Percentiles rank a stretch among this genome's conserved stretches.
Evolutionary conservation across 1,139 yeast species (phyloP).

Genomic region (Nakaseomyces uthaithaninus): DNA sequence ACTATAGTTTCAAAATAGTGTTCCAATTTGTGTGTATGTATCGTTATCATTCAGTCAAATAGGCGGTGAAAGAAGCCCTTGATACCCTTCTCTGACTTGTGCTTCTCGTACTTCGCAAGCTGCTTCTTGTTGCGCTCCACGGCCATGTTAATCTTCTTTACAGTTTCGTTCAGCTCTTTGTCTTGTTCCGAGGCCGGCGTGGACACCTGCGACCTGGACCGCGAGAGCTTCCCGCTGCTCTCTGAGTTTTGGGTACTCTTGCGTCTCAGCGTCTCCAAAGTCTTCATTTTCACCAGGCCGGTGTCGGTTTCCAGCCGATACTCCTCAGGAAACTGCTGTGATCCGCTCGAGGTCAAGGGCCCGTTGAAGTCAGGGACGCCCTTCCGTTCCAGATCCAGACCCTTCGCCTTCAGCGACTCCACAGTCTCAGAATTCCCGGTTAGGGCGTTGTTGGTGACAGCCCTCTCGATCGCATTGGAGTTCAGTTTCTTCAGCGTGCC

Average conservation of each 20-base stretch:
- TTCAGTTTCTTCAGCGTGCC: constrained; percentile 15
- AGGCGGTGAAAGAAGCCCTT: constrained; percentile 24
- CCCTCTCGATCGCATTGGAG: constrained; percentile 20
- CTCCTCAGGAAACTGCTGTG: constrained; percentile 62
- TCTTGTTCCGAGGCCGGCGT: neutral
- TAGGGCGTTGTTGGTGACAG: constrained; percentile 19
- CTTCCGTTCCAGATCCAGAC: constrained; percentile 17
- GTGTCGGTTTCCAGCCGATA: constrained; percentile 69
- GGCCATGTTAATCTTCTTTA: constrained; percentile 24
- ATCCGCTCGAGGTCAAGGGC: constrained; percentile 16
- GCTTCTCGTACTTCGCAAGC: constrained; percentile 23
- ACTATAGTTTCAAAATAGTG: too few relatives aligned
- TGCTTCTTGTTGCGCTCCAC: constrained; percentile 29
- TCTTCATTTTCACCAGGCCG: constrained; percentile 47
- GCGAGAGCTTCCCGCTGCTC: neutral
- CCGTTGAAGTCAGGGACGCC: constrained; percentile 24
- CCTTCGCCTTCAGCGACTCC: constrained; percentile 22
- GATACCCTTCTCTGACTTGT: constrained; percentile 20
- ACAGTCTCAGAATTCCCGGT: constrained; percentile 23
- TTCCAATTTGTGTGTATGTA: too few relatives aligned
- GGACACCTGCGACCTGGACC: neutral
- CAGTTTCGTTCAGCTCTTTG: constrained; percentile 6
- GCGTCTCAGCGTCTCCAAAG: constrained; percentile 16
- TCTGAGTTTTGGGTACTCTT: constrained; percentile 7
- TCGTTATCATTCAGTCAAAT: constrained; percentile 16